These are phyloP conservation scores for Aspergillus coremiiformis DNA, from an alignment of 495 filamentous ascomycete genomes.

Conservation along the genomic window DNA sequence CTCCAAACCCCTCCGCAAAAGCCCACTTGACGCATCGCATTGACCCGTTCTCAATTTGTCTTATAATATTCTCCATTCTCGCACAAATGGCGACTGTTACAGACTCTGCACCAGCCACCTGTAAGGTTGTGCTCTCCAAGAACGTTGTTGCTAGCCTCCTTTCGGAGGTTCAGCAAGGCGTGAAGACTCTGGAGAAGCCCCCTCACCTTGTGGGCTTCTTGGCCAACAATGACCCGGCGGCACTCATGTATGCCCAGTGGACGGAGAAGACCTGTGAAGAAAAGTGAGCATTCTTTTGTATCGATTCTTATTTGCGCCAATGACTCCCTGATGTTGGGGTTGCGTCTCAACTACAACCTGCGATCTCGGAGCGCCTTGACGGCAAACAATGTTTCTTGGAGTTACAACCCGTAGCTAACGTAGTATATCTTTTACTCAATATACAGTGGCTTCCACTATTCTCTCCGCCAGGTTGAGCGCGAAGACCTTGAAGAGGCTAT, in stretches of 20 bases:
- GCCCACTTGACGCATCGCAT: conserved; percentile 10
- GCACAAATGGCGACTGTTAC: conserved; percentile 31
- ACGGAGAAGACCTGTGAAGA: conserved; percentile 92
- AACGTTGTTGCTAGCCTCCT: conserved; percentile 75
- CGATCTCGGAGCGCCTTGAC: conserved; percentile 7
- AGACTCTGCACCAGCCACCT: conserved; percentile 46
- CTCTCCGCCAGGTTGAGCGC: conserved; percentile 72
- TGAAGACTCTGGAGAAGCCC: conserved; percentile 58
- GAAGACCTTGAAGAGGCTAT: conserved; percentile 84
- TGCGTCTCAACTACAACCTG: not conserved
- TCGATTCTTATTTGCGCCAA: conserved; percentile 13
- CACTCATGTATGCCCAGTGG: conserved; percentile 90
- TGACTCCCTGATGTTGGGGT: conserved; percentile 2
- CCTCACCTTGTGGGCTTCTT: conserved; percentile 86
- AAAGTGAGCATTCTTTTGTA: conserved; percentile 57
- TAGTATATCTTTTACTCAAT: conserved; percentile 5
- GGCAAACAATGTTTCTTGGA: not conserved
- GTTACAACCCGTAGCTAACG: conserved; percentile 18
- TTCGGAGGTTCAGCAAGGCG: conserved; percentile 62
- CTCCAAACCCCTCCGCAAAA: conserved; percentile 17
- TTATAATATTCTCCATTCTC: conserved; percentile 3
- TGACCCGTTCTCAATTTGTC: conserved; percentile 8
- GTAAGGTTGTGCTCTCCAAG: conserved; percentile 85
- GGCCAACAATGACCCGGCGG: conserved; percentile 84
- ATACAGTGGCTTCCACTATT: conserved; percentile 76